phyloP scores from a whole-genome alignment of 805 yeast species.

The Ogataea zsoltii region DNA sequence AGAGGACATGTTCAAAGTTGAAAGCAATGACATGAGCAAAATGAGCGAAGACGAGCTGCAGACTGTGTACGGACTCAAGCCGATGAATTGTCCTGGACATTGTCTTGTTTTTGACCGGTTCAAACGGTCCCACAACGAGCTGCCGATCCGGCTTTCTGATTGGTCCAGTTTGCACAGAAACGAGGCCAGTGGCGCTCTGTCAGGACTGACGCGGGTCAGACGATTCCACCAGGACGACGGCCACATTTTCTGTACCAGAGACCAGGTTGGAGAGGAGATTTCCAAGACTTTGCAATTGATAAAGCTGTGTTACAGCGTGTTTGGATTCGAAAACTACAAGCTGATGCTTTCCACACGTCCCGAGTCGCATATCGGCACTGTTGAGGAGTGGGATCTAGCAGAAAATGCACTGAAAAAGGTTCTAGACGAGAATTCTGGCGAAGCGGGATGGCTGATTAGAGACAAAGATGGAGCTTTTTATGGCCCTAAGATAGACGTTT shows the following conservation, averaged over 20 bases:
- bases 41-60: slow-evolving; percentile 39
- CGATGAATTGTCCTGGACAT: slow-evolving; percentile 73
- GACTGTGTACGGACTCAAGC: slow-evolving; percentile 74
- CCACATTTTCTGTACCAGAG: slow-evolving; percentile 84
- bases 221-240: slow-evolving; percentile 98
- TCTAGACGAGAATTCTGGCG: slow-evolving; percentile 51
- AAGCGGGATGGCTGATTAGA: slow-evolving; percentile 62
- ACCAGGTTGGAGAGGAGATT: slow-evolving; percentile 78
- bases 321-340: slow-evolving; percentile 60
- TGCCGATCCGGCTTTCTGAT: slow-evolving; percentile 85
- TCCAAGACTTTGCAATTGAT: slow-evolving; percentile 68
- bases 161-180: slow-evolving; percentile 92
- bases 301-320: slow-evolving; percentile 68
- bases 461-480: slow-evolving; percentile 97
- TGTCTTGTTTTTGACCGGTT: slow-evolving; percentile 77
- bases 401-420: slow-evolving; percentile 66
- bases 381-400: slow-evolving; percentile 80
- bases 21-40: slow-evolving; percentile 47
- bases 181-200: slow-evolving; percentile 90
- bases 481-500: slow-evolving; percentile 93
- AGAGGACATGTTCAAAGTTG: slow-evolving; percentile 91
- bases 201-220: slow-evolving; percentile 91
- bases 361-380: slow-evolving; percentile 72
- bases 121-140: slow-evolving; percentile 79
- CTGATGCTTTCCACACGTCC: slow-evolving; percentile 87